Conservation (phyloP, 1,284 basidiomycete species). For the Sanghuangporus weigelae region DNA sequence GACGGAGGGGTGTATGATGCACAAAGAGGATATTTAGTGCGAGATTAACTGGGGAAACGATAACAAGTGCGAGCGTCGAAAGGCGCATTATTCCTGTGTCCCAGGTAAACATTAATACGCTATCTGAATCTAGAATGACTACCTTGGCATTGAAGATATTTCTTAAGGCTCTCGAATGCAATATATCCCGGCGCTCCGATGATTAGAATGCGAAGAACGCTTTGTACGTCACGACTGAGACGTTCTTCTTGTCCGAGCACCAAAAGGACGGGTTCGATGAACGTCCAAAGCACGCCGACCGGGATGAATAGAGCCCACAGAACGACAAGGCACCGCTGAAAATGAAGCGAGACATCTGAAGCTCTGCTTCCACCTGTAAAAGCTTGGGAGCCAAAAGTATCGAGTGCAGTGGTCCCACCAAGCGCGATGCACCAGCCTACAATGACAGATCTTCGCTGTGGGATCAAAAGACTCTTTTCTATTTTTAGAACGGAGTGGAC, state of each 20-base stretch:
- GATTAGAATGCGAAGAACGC: slow-evolving; percentile 57
- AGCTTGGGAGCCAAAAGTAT: slow-evolving; percentile 71
- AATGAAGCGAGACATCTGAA: slow-evolving; percentile 61
- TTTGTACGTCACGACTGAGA: slow-evolving; percentile 55
- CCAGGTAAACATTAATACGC: neutral
- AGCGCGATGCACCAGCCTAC: slow-evolving; percentile 71
- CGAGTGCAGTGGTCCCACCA: slow-evolving; percentile 71
- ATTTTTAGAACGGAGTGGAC: slow-evolving; percentile 39
- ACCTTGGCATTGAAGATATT: slow-evolving; percentile 78
- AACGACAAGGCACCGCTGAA: slow-evolving; percentile 61
- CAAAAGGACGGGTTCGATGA: slow-evolving; percentile 53
- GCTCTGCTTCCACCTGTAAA: slow-evolving; percentile 56
- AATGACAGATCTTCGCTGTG: slow-evolving; percentile 18
- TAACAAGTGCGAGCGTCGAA: slow-evolving; percentile 56
- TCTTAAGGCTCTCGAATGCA: slow-evolving; percentile 72
- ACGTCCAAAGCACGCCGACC: slow-evolving; percentile 54
- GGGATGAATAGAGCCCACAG: slow-evolving; percentile 62
- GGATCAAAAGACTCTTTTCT: slow-evolving; percentile 14
- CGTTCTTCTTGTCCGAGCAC: slow-evolving; percentile 53
- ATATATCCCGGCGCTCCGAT: slow-evolving; percentile 67
- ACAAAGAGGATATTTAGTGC: slow-evolving; percentile 53
- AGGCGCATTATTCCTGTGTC: slow-evolving; percentile 63
- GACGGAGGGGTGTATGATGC: slow-evolving; percentile 53
- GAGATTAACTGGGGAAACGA: slow-evolving; percentile 61
- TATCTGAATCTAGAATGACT: neutral